Evolutionary conservation across 192 early-diverging fungal genomes (phyloP), one percentile per base, ranked within the genome.

Genomic region (Phlyctochytrium bullatum): DNA sequence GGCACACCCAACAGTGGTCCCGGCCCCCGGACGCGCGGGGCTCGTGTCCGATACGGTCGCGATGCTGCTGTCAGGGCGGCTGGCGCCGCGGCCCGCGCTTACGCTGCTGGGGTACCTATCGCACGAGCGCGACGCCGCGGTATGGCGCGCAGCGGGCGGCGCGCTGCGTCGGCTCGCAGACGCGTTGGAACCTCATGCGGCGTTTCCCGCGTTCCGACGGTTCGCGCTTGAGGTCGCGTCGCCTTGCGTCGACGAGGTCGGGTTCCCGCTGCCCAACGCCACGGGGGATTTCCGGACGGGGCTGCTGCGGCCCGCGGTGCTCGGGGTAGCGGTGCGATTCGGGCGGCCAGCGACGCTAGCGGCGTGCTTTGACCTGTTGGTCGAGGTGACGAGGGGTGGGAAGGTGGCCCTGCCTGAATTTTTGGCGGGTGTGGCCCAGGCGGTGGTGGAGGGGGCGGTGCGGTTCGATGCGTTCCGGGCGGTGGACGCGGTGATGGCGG

Each of bases 41-140:
- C 61, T 74, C 33, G 67, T 74, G 0, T 56, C 54, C 32, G 73
- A 74, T 58, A 31, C 67, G 61, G 40, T 74, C 24, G 62, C 73
- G 17, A 30, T 74, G 56, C 32, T 58, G 6, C 61, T 68, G 27
- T 28, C 59, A 3, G 52, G 61, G 27, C 59, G 57, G 14, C 27
- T 60, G 29, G 24, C 47, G 0, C 25, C 40, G 0, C 40, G 29
- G 30, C 6, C 16, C 16, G 34, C 66, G n/a, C 51, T 36, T 31
- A 17, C n/a, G 16, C 12, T 60, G n/a, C 1, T 60, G 63, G 20
- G 17, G 4, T 34, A 16, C 32, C 24, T 65, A 32, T 23, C n/a
- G 52, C 23, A 25, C n/a, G 69, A 71, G 52, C 24, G 30, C 50
- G 25, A 35, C 24, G 24, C 50, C 17, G 30, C 52, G 16, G 62